A percentile compares a stretch with the other conserved stretches of the same genome.
These are phyloP conservation scores for Neurospora discreta DNA, from an alignment of 495 filamentous ascomycete species.

Conservation along the genomic window DNA sequence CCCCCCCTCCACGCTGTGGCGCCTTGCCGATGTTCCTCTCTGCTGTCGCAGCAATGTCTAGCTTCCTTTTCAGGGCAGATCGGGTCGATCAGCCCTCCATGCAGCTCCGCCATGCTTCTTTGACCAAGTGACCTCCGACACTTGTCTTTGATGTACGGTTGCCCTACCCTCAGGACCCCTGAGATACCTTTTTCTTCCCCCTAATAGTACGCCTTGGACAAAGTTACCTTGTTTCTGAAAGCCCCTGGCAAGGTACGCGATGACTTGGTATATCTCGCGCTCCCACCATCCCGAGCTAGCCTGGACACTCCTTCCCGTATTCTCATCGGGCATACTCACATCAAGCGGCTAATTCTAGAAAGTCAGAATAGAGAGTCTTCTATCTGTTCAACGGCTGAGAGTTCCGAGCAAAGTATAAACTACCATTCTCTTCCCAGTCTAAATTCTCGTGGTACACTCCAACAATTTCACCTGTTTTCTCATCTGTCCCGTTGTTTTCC, in stretches of 20 bases:
- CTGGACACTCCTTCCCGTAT: background rate
- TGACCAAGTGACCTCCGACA: slow-evolving; percentile 2
- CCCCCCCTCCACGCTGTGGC: slow-evolving; percentile 21
- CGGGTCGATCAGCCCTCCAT: slow-evolving; percentile 3
- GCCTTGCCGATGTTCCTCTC: slow-evolving; percentile 19
- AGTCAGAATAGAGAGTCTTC: background rate
- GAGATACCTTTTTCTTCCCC: background rate
- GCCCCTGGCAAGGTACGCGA: background rate
- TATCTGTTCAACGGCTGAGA: background rate
- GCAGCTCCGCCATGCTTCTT: slow-evolving; percentile 1
- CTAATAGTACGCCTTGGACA: background rate
- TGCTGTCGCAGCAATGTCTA: background rate
- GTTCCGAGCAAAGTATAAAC: background rate
- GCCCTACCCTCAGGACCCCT: background rate
- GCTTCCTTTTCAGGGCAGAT: background rate
- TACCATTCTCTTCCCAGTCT: background rate
- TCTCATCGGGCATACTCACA: background rate
- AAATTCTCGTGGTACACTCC: background rate
- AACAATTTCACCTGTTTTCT: background rate
- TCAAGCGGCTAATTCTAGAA: background rate
- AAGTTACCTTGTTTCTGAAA: background rate
- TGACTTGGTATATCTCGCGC: background rate
- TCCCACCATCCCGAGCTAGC: background rate
- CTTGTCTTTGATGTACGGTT: slow-evolving; percentile 1
- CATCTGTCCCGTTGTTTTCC: background rate